Percentiles rank a stretch among this genome's conserved stretches.
These are phyloP conservation scores for Amyloporia xantha DNA, from an alignment of 768 basidiomycete species.

Conservation along the genomic window DNA sequence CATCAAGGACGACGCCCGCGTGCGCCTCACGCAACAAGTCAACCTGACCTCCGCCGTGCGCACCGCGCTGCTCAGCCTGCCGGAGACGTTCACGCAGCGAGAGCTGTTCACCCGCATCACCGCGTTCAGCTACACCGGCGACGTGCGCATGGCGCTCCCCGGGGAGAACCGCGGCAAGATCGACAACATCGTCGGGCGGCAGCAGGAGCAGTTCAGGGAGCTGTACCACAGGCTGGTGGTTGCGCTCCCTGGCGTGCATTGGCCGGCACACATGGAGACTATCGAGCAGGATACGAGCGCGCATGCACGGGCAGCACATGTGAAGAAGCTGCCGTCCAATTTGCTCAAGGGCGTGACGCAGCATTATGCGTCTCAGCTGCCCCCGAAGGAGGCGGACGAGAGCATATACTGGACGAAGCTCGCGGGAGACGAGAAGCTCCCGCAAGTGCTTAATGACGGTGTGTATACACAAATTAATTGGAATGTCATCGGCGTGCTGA, in stretches of 20 bases:
- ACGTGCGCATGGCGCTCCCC: slow-evolving; percentile 90
- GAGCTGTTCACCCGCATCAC: slow-evolving; percentile 84
- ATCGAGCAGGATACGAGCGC: slow-evolving; percentile 74
- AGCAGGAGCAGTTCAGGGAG: slow-evolving; percentile 78
- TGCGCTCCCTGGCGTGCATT: slow-evolving; percentile 76
- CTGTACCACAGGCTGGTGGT: slow-evolving; percentile 77
- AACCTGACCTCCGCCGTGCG: slow-evolving; percentile 89
- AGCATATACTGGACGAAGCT: slow-evolving; percentile 67
- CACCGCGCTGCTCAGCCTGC: slow-evolving; percentile 83
- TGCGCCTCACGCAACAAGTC: slow-evolving; percentile 87
- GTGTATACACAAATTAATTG: neutral
- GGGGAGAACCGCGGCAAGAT: slow-evolving; percentile 95
- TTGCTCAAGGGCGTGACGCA: slow-evolving; percentile 52
- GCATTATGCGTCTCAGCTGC: slow-evolving; percentile 37
- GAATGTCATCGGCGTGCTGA: neutral
- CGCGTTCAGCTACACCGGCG: slow-evolving; percentile 79
- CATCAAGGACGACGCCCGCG: slow-evolving; percentile 87
- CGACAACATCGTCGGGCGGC: slow-evolving; percentile 83
- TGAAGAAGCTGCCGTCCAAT: slow-evolving; percentile 71
- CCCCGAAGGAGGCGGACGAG: slow-evolving; percentile 56
- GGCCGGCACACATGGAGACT: slow-evolving; percentile 41
- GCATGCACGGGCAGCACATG: slow-evolving; percentile 61
- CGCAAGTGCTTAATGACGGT: slow-evolving; percentile 50
- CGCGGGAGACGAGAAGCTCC: slow-evolving; percentile 56
- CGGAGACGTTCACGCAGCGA: slow-evolving; percentile 72